A percentile compares a stretch with the other conserved stretches of the same genome.
phyloP scores from a whole-genome alignment of 2,329 filamentous ascomycete species.

The Colletotrichum sp. region DNA sequence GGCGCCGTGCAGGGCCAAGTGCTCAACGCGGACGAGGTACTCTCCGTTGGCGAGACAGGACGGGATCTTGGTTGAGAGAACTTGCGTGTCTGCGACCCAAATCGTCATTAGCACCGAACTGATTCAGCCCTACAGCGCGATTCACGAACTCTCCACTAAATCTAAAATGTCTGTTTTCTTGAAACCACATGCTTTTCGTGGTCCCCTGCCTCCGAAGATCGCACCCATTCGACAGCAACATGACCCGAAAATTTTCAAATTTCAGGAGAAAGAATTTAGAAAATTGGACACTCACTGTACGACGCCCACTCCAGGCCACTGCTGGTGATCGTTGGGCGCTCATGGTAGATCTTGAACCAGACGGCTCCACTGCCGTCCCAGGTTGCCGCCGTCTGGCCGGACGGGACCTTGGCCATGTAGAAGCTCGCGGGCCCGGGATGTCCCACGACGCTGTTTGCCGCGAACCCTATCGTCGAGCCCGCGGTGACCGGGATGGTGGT shows the following conservation, averaged over 20 bases:
- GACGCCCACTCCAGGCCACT: slow-evolving; percentile 44
- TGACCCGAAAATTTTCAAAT: not conserved
- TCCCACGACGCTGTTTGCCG: slow-evolving; percentile 38
- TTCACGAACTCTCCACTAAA: not conserved
- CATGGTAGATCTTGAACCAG: slow-evolving; percentile 44
- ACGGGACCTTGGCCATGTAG: slow-evolving; percentile 41
- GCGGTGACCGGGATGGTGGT: slow-evolving; percentile 22
- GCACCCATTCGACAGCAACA: not conserved
- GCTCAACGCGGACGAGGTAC: slow-evolving; percentile 54
- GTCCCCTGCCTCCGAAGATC: not conserved
- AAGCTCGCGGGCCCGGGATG: slow-evolving; percentile 42
- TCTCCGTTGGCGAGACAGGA: slow-evolving; percentile 36
- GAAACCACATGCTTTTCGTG: not conserved
- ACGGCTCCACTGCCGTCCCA: slow-evolving; percentile 37
- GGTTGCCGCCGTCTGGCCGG: slow-evolving; percentile 32
- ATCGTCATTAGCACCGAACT: not conserved
- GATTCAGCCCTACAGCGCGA: slow-evolving; percentile 7
- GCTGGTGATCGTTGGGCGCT: slow-evolving; percentile 38
- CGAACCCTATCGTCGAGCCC: slow-evolving; percentile 36
- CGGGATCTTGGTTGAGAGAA: slow-evolving; percentile 6
- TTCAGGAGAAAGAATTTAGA: not conserved
- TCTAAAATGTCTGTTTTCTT: not conserved
- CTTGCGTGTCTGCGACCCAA: not conserved
- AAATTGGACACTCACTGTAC: slow-evolving; percentile 27
- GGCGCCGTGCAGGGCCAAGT: slow-evolving; percentile 51